Evolutionary conservation across 1,284 basidiomycete species (phyloP), one percentile per base, ranked within the genome.

Genomic region (Austroboletus niveus): DNA sequence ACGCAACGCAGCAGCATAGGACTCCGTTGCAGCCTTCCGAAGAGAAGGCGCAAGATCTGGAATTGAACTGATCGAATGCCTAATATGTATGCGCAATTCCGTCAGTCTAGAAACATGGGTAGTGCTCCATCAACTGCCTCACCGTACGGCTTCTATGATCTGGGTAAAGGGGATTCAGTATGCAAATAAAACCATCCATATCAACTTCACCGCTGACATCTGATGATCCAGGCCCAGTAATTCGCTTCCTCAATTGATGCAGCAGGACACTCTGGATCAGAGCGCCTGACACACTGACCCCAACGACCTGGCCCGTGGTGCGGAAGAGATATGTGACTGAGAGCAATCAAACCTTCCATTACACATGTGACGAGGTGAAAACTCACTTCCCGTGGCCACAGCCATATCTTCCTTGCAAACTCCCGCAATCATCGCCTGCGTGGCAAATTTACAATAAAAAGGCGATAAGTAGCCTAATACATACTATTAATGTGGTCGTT

Each of bases 271-370:
- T 81, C 71, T 95, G 93, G 24, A 92, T 74, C 40, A 94, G 70
- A 2, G 90, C 87, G 31, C 90, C 90, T 56, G 88, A 87, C 42
- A 94, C 72, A 60, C 89, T 87, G 48, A 95, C 93, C 45, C 92
- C 92, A 42, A 95, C 78, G 20, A 94, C 93, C 73, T 95, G 93
- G 14, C 93, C 93, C 11, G 90, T 91, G 6, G 92, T 94, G 60
- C 92, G 78, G 75, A 93, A 94, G 46, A 94, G 75, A 72, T 95
- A 95, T 24, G 90, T 92, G 60, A 94, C 92, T 94, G 61, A 35
- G 53, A 35, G 44, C 15, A 35, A 50, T 51, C 29, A 54, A 51
- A 34, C 45, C 29, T 27, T 24, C 24, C 6, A 11, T 47, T 42
- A 49, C 44, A 32, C 34, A 42, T 46, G 42, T 47, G 50, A 45